Evolutionary conservation across 83 land plant species (phyloP).

Genomic region (Picea abies): DNA sequence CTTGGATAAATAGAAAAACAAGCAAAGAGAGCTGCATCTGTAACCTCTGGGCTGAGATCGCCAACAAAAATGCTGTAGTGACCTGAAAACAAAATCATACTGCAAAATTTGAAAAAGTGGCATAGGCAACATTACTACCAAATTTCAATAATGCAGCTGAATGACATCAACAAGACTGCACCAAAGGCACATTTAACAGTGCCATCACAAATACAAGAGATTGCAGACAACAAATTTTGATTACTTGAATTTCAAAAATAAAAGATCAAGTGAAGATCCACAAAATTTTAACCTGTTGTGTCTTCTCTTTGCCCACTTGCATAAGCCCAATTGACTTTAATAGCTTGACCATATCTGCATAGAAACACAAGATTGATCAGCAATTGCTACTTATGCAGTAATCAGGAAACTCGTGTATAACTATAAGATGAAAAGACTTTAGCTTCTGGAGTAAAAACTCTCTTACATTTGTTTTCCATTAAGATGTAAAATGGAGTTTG

Average conservation of each 20-base stretch:
- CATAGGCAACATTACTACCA: not conserved
- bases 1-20: conserved; percentile 86
- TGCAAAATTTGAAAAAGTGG: not conserved
- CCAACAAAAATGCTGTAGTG: conserved; percentile 98
- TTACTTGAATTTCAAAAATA: not conserved
- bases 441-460: not conserved
- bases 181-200: not conserved
- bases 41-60: conserved; percentile 98
- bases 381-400: too few relatives aligned
- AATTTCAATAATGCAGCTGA: not conserved
- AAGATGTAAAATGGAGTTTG: conserved; percentile 78
- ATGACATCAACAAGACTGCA: not conserved
- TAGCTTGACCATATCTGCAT: conserved; percentile 93
- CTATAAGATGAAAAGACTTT: not conserved
- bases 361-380: not conserved
- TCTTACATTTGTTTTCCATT: conserved; percentile 94
- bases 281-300: conserved; percentile 69
- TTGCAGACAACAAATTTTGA: not conserved
- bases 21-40: conserved; percentile 90
- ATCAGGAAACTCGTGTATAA: too few relatives aligned
- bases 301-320: conserved; percentile 99
- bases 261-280: not conserved
- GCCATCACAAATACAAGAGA: not conserved
- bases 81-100: conserved; percentile 43
- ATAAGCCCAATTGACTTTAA: conserved; percentile 99